These are phyloP conservation scores for Funneliformis geosporum DNA, from an alignment of 192 early-diverging fungal genomes.

Conservation along the genomic window DNA sequence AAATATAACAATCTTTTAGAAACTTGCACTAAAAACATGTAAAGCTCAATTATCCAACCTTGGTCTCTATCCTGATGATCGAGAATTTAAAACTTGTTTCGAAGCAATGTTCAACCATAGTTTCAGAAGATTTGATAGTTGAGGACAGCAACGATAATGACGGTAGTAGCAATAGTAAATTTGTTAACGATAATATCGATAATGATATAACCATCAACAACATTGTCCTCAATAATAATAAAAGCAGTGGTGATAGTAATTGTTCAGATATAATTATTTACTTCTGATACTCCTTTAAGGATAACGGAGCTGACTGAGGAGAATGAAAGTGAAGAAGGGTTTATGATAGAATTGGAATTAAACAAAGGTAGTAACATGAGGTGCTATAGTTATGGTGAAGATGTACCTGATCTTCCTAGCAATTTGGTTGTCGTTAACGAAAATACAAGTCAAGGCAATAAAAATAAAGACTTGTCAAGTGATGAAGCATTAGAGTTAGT, in stretches of 20 bases:
- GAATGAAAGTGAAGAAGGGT: background rate
- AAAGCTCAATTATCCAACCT: too few species aligned
- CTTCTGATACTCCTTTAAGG: background rate
- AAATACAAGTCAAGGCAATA: background rate
- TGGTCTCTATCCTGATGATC: too few species aligned
- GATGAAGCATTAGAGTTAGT: slow-evolving; percentile 44
- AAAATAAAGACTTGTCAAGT: slow-evolving; percentile 37
- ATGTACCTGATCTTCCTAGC: background rate
- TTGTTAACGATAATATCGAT: too few species aligned
- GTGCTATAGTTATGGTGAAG: slow-evolving; percentile 9
- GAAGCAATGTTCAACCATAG: too few species aligned
- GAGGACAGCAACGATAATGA: too few species aligned
- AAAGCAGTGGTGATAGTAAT: background rate
- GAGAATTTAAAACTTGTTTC: too few species aligned
- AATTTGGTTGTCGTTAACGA: background rate
- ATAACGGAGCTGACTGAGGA: background rate
- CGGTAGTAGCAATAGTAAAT: too few species aligned
- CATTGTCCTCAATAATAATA: too few species aligned
- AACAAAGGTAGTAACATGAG: slow-evolving; percentile 25
- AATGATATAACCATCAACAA: too few species aligned
- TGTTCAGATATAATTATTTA: slow-evolving; percentile 2
- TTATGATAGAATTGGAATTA: slow-evolving; percentile 22
- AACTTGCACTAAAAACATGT: too few species aligned
- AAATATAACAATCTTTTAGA: too few species aligned
- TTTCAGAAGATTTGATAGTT: too few species aligned